Evolutionary conservation across 177 flowering plant species (phyloP), one percentile per base, ranked within the genome.

Genomic region (Vitis hybrid): DNA sequence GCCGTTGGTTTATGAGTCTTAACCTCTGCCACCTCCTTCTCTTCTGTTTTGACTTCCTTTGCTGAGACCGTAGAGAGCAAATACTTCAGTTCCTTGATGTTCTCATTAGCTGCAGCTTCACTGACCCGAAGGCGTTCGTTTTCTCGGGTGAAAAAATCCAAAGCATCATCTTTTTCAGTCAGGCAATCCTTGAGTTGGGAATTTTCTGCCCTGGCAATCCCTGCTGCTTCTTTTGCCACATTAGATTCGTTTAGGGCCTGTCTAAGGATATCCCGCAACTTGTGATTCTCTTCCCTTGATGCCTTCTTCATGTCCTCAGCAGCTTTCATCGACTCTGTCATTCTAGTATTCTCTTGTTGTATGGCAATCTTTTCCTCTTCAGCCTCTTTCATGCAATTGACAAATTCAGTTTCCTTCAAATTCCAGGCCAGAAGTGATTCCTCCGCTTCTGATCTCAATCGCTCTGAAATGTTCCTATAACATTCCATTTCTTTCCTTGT

Each of bases 361-460:
- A 69, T 69, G 11, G 59, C 61, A 46, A 64, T 71, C 56, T 72
- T 80, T 58, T 93, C 98, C 32, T 91, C 94, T 55, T 93, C 99
- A 1, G 86, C 90, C 62, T 62, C 82, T 62, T 74, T 91, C 19
- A 95, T 87, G 52, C 92, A 90, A 35, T 75, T 74, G 27, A 95
- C 86, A 56, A 95, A 88, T 12, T 85, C 88, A 8, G 79, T 75
- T 73, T 91, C 98, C 70, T 86, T 95, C 56, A 62, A 90, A 64
- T 78, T 91, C 90, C 92, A 91, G 11, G 94, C 86, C 57, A 79
- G 19, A n/a, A 77, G 75, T 2, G 94, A 68, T 56, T 93, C 97
- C 71, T 95, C 99, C 0, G 89, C 90, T 74, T 93, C 98, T 4
- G 80, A n/a, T 71, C 84, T 83, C 6, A 91, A 78, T 77, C 94